Evolutionary conservation across 2,329 filamentous ascomycete genomes (phyloP).

Genomic region (Pyrenochaeta sp.): DNA sequence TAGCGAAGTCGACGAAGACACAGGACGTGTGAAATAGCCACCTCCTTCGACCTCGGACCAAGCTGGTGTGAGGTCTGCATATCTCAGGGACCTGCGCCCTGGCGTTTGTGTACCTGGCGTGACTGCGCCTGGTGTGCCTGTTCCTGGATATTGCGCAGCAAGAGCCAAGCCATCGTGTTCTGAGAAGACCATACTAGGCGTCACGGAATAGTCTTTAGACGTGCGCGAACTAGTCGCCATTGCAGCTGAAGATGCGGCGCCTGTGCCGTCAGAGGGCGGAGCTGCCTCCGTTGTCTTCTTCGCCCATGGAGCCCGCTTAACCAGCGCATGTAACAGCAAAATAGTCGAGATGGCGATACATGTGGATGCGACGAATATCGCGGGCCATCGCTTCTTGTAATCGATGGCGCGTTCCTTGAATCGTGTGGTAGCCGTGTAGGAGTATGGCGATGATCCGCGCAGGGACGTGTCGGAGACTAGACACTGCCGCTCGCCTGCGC

Average conservation of each 20-base stretch:
- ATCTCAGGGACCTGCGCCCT: neutral
- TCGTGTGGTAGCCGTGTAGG: constrained; percentile 14
- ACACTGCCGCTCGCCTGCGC: constrained; percentile 27
- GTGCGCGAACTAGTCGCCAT: constrained; percentile 3
- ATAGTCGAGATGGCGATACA: constrained; percentile 21
- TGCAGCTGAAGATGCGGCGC: neutral
- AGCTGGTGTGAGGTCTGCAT: neutral
- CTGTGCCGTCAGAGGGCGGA: neutral
- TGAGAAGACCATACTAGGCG: constrained; percentile 3
- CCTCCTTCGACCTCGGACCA: neutral
- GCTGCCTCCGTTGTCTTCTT: neutral
- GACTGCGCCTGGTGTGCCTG: constrained; percentile 9
- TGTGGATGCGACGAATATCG: constrained; percentile 23
- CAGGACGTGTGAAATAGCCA: neutral
- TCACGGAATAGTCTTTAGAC: neutral
- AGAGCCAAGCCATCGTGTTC: constrained; percentile 10
- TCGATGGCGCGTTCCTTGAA: constrained; percentile 30
- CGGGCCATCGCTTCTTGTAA: constrained; percentile 18
- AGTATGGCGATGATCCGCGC: constrained; percentile 28
- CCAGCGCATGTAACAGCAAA: constrained; percentile 23
- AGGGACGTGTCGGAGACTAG: constrained; percentile 36
- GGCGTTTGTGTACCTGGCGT: constrained; percentile 9
- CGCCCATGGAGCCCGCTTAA: constrained; percentile 18
- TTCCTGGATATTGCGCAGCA: constrained; percentile 7
- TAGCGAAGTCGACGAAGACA: neutral